phyloP scores from a whole-genome alignment of 192 early-diverging fungal genomes.

The Coemansia sp. region DNA sequence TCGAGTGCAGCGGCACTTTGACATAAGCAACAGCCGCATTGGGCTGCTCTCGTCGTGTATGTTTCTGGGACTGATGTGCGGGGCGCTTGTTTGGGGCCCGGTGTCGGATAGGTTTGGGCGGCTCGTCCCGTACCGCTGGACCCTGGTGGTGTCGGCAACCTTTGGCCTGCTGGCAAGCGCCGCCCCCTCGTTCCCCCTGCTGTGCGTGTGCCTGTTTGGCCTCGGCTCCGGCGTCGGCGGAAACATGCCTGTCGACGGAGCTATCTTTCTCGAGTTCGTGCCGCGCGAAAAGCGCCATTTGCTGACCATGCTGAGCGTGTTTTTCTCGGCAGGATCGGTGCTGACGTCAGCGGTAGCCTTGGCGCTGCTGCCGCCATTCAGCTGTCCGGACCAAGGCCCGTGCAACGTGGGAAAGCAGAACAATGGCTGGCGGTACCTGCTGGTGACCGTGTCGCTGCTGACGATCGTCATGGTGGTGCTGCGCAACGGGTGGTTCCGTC shows the following conservation, averaged over 20 bases:
- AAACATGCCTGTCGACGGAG: slow-evolving; percentile 65
- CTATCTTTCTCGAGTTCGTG: slow-evolving; percentile 82
- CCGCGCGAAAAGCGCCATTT: slow-evolving; percentile 75
- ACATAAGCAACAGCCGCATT: slow-evolving; percentile 60
- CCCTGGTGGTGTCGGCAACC: slow-evolving; percentile 65
- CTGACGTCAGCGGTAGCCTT: slow-evolving; percentile 65
- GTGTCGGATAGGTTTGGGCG: slow-evolving; percentile 72
- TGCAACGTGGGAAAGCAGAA: slow-evolving; percentile 64
- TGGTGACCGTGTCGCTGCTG: slow-evolving; percentile 59
- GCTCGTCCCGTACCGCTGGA: slow-evolving; percentile 70
- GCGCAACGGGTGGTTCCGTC: slow-evolving; percentile 63
- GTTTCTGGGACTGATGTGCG: slow-evolving; percentile 79
- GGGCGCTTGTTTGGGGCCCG: slow-evolving; percentile 79
- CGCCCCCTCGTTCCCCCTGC: slow-evolving; percentile 58
- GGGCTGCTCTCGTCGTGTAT: slow-evolving; percentile 68
- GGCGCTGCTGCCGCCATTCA: slow-evolving; percentile 63
- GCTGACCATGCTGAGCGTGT: slow-evolving; percentile 79
- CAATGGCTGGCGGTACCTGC: slow-evolving; percentile 76
- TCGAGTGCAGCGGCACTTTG: slow-evolving; percentile 72
- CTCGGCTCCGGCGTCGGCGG: slow-evolving; percentile 75
- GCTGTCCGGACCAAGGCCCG: slow-evolving; percentile 57
- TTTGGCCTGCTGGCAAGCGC: slow-evolving; percentile 73
- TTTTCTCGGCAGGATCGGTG: slow-evolving; percentile 81
- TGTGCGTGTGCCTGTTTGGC: slow-evolving; percentile 64
- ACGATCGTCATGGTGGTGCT: slow-evolving; percentile 70